Evolutionary conservation across 768 basidiomycete species (phyloP), one percentile per base, ranked within the genome.

Genomic region (Kwoniella sp.): DNA sequence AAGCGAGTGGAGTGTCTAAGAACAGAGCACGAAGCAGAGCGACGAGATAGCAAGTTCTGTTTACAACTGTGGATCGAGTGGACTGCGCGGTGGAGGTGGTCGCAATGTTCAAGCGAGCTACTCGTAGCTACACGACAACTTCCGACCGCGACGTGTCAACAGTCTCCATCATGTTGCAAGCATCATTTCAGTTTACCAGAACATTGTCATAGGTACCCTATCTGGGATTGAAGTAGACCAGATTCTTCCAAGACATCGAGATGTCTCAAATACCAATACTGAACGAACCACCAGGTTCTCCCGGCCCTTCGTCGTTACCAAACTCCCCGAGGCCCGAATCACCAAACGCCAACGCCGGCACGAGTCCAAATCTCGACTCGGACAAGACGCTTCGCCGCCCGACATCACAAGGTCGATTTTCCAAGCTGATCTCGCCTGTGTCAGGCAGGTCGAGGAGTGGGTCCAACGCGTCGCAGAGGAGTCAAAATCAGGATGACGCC

Each of bases 391-490:
- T 72, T 11, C 66, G 70, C 4, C 37, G 66, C 34, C 62, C 70
- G 31, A 68, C 70, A 0, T 73, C 68, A 1, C 65, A 69, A 54
- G 72, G 76, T n/a, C 58, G 72, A 25, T 56, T 75, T 0, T 55
- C 69, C 1, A 69, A 67, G 53, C 63, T 75, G 0, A 66, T 78
- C 67, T 25, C 58, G 7, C 66, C 68, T 1, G 70, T 45, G 11
- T 9, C 41, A 17, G 41, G 74, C 12, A 50, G 76, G 45, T 60
- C 69, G 2, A 63, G 74, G 30, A 75, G 74, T 51, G 58, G 66
- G 50, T 78, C 76, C 37, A 63, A 64, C 55, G 72, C 71, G 11
- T 73, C 74, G 26, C 63, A 72, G 22, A 54, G 63, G 11, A 70
- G 70, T 22, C 61, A 68, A 8, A 63, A 65, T 26, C 60, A 68